These are phyloP conservation scores for Truncatella angustata DNA, from an alignment of 2,329 filamentous ascomycete genomes.

Conservation along the genomic window DNA sequence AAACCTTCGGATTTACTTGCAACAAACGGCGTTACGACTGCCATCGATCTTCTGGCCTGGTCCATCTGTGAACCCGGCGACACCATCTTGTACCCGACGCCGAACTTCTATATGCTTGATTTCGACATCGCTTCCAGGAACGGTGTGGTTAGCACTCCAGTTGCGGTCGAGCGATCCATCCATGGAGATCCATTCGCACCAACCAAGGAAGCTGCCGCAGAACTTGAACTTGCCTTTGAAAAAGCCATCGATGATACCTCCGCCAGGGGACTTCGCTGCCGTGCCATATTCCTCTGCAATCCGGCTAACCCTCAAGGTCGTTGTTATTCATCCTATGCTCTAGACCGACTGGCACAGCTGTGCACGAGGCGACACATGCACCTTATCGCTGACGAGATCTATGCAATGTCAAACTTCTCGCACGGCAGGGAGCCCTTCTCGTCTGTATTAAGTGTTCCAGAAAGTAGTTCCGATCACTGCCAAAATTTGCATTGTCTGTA, in stretches of 20 bases:
- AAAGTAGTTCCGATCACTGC: background rate
- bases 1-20: background rate
- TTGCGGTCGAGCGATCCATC: background rate
- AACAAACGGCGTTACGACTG: background rate
- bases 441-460: background rate
- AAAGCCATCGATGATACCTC: background rate
- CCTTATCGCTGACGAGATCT: constrained; percentile 1
- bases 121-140: background rate
- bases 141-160: background rate
- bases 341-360: background rate
- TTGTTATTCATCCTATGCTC: background rate
- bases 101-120: background rate
- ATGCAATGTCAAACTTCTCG: background rate
- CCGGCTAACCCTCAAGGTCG: background rate
- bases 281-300: background rate
- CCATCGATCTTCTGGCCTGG: background rate
- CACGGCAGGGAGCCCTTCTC: background rate
- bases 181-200: background rate
- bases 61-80: background rate
- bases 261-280: background rate
- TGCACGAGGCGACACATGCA: background rate
- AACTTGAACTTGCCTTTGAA: background rate
- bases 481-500: background rate
- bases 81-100: background rate
- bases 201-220: background rate